Base-by-base conservation (phyloP, 2,329 filamentous ascomycete genomes). In the Epichloe gansuensis region DNA sequence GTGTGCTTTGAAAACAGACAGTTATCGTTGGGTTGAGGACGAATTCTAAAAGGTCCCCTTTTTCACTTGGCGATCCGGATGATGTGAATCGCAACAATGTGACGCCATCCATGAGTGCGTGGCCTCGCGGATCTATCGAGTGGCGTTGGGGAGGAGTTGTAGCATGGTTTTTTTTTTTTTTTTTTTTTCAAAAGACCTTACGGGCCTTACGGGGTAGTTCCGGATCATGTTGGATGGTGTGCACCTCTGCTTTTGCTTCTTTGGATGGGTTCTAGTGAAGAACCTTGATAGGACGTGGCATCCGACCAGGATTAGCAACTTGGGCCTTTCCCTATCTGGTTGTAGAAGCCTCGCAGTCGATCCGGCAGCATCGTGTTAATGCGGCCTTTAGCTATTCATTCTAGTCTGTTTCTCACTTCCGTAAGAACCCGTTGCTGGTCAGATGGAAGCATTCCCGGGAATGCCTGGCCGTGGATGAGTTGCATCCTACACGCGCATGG, bases 161-260 rank as follows among this genome's bases (percentile, higher is more conserved):
- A 9, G 27, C 7, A 31, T 9, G 27, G 0, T 31, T 31, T 31
- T 8, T 31, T 9, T 31, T 8, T 31, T 4, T 31, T 17, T 17
- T 1, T 31, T 31, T 31, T 8, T 31, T 9, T 31, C 27, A n/a
- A n/a, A 9, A 4, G 27, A 31, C 27, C 27, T 27, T 31, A 4
- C 27, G 27, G 27, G 40, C 27, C 27, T 27, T 31, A 4, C 27
- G 27, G 27, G 46, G 40, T 23, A 86, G 66, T n/a, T 82, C 78
- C 11, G 88, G 89, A 63, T 95, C 89, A 95, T 68, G 64, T 95
- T 95, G 61, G 61, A 95, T 90, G 44, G 91, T 81, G 25, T 75
- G 77, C 38, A 91, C 73, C 0, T 76, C 76, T 0, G 74, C 78
- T 12, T 76, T 76, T 0, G 74, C 78, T 12, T 66, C 70, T 36